Conservation (phyloP, 139 green algal species). For the Yamagishiella unicocca region DNA sequence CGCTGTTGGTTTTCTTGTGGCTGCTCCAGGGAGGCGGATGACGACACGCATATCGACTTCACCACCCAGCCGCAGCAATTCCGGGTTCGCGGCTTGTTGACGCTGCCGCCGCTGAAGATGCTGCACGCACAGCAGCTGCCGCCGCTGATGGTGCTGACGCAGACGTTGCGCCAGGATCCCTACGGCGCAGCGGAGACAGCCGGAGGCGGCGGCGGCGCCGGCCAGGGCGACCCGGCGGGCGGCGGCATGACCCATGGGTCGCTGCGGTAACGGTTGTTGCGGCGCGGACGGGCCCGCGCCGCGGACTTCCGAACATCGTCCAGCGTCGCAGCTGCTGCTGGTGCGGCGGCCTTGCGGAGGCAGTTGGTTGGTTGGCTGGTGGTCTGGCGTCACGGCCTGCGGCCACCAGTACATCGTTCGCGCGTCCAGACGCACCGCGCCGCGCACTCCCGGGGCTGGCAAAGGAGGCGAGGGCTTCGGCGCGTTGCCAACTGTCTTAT, state of each 20-base stretch:
- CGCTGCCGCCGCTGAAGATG: constrained; percentile 49
- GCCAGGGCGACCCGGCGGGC: neutral
- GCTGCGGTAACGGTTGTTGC: neutral
- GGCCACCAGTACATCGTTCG: no score
- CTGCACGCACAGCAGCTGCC: constrained; percentile 42
- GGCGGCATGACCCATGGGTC: neutral
- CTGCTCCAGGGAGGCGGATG: constrained; percentile 28
- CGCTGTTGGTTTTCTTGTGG: no score
- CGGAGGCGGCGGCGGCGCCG: neutral
- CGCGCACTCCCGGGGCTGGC: no score
- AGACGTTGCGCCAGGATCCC: neutral
- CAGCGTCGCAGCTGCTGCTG: no score
- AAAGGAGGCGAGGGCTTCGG: no score
- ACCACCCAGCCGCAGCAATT: constrained; percentile 51
- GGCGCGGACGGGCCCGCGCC: no score
- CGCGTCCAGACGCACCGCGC: no score
- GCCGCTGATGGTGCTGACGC: constrained; percentile 5
- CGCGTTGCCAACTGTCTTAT: no score
- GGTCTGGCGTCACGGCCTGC: no score
- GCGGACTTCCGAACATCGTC: no score
- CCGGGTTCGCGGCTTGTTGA: constrained; percentile 50
- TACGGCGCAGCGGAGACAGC: neutral
- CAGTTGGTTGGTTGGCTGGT: no score
- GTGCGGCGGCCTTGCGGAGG: no score
- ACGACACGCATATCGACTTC: constrained; percentile 51